phyloP scores from a whole-genome alignment of 1,284 basidiomycete genomes.

The Fomitopsis palustris region DNA sequence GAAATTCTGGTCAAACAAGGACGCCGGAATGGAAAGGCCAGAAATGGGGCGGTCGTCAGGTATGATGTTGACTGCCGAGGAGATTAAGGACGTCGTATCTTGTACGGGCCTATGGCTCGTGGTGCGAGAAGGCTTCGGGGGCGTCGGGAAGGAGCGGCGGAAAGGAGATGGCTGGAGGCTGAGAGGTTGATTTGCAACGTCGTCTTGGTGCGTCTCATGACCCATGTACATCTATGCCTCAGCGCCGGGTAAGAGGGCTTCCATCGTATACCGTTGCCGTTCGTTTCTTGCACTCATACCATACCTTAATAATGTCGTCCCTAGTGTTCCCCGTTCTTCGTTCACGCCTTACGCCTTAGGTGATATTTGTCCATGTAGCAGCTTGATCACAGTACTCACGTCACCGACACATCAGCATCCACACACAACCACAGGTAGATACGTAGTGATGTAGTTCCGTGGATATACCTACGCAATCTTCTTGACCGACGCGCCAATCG shows the following conservation, averaged over 20 bases:
- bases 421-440: neutral
- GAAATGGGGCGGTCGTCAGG: constrained; percentile 30
- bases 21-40: constrained; percentile 17
- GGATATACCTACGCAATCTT: too few species aligned
- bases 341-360: too few species aligned
- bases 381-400: neutral
- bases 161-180: constrained; percentile 79
- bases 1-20: constrained; percentile 8
- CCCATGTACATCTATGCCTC: neutral
- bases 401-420: neutral
- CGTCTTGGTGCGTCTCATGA: neutral
- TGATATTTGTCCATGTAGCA: neutral
- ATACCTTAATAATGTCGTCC: neutral
- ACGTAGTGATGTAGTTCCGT: too few species aligned
- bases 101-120: constrained; percentile 91
- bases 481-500: too few species aligned
- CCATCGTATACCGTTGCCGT: neutral
- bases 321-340: neutral
- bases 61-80: constrained; percentile 78
- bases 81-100: constrained; percentile 91
- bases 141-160: constrained; percentile 75
- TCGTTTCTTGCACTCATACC: neutral
- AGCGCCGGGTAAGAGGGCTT: neutral
- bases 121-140: constrained; percentile 89
- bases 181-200: constrained; percentile 33